A percentile compares a stretch with the other conserved stretches of the same genome.
These are phyloP conservation scores for Avena insularis DNA, from an alignment of 176 grass and related monocot genomes.

Conservation along the genomic window DNA sequence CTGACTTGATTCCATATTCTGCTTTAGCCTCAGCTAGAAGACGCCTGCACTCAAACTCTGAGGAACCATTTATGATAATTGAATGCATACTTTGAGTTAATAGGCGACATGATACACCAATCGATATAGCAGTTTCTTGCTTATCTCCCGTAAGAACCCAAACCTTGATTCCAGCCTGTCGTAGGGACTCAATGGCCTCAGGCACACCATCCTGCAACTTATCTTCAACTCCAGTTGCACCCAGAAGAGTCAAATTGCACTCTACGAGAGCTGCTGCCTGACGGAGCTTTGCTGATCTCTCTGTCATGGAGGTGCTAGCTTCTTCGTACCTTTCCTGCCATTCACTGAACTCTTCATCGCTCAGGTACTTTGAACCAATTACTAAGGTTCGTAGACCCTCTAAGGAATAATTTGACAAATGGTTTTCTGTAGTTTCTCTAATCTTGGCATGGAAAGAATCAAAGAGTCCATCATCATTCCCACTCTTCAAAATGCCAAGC, in stretches of 20 bases:
- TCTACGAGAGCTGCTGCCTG: constrained; percentile 87
- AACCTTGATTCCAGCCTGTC: constrained; percentile 97
- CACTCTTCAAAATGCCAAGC: constrained; percentile 72
- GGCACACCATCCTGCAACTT: constrained; percentile 99
- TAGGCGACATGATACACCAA: constrained; percentile 87
- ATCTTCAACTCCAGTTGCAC: constrained; percentile 94
- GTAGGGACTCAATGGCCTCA: constrained; percentile 91
- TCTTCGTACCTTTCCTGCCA: constrained; percentile 95
- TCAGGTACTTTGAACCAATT: constrained; percentile 74
- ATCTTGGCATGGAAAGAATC: constrained; percentile 63
- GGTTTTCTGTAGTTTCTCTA: constrained; percentile 69
- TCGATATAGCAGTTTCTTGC: constrained; percentile 99
- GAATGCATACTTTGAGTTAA: constrained; percentile 76
- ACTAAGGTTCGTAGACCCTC: constrained; percentile 92
- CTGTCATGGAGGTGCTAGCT: constrained; percentile 92
- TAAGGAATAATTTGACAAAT: constrained; percentile 76
- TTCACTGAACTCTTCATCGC: constrained; percentile 74
- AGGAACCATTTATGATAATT: constrained; percentile 95
- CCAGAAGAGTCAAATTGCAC: constrained; percentile 85
- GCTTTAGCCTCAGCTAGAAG: constrained; percentile 91
- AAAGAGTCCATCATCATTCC: constrained; percentile 36
- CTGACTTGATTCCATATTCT: constrained; percentile 67
- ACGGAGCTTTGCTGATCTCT: constrained; percentile 93
- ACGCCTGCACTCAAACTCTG: constrained; percentile 77
- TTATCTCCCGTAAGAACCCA: constrained; percentile 99